A percentile compares a stretch with the other conserved stretches of the same genome.
These are phyloP conservation scores for Mercurialis annua DNA, from an alignment of 345 rosid species.

Conservation along the genomic window DNA sequence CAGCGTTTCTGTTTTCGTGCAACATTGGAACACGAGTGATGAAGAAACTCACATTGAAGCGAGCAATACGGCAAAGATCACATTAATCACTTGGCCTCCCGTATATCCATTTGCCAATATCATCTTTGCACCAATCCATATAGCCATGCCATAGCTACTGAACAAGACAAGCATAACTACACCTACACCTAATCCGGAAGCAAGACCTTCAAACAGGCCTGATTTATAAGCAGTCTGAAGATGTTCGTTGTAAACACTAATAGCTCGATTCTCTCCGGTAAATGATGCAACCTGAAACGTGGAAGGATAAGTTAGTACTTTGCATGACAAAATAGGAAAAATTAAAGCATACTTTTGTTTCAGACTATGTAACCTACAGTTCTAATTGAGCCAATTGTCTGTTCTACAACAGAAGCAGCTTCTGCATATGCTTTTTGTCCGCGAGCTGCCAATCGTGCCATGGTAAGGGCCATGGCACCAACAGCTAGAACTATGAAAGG, in stretches of 20 bases:
- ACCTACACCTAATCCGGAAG: slow-evolving; percentile 62
- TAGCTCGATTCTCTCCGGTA: slow-evolving; percentile 62
- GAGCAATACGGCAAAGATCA: slow-evolving; percentile 53
- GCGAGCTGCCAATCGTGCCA: slow-evolving; percentile 23
- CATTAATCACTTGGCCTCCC: slow-evolving; percentile 57
- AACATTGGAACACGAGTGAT: neutral
- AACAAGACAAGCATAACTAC: slow-evolving; percentile 34
- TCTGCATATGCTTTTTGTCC: slow-evolving; percentile 32
- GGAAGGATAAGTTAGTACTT: too few species aligned
- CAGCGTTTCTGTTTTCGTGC: too few species aligned
- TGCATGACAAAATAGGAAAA: neutral
- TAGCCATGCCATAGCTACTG: slow-evolving; percentile 49
- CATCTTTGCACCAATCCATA: slow-evolving; percentile 71
- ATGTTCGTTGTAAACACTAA: slow-evolving; percentile 44
- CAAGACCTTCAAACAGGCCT: slow-evolving; percentile 52
- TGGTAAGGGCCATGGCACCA: slow-evolving; percentile 18
- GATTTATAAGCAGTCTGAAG: slow-evolving; percentile 50
- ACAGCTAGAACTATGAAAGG: slow-evolving; percentile 27
- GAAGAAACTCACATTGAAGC: slow-evolving; percentile 66
- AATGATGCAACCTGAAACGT: too few species aligned
- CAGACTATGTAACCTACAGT: slow-evolving; percentile 20
- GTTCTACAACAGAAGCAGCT: slow-evolving; percentile 27
- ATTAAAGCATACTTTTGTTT: neutral
- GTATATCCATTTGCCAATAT: slow-evolving; percentile 50
- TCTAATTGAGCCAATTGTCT: slow-evolving; percentile 30